Conservation (phyloP, 139 green algal species). For the Volvox reticuliferus region DNA sequence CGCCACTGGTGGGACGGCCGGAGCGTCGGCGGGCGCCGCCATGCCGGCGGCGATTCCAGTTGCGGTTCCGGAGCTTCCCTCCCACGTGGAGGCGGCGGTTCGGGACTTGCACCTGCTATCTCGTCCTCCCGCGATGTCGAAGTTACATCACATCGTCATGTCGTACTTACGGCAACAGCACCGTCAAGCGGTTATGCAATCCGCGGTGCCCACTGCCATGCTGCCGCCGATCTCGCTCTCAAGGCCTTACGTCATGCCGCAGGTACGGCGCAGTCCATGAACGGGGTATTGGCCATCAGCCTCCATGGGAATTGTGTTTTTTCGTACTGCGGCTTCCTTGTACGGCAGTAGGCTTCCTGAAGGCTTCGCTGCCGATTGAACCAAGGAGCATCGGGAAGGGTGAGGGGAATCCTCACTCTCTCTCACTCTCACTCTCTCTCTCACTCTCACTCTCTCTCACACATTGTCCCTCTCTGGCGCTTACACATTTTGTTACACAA, state of each 20-base stretch:
- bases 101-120: conserved; percentile 34
- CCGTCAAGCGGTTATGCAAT: conserved; percentile 61
- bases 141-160: conserved; percentile 76
- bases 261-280: conserved; percentile 48
- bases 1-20: not conserved
- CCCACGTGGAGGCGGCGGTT: conserved; percentile 44
- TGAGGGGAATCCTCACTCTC: too few relatives aligned
- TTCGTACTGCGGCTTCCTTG: too few relatives aligned
- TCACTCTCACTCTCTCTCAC: too few relatives aligned
- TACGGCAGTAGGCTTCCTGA: too few relatives aligned
- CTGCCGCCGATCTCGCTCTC: conserved; percentile 79
- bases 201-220: conserved; percentile 69
- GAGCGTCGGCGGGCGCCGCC: not conserved
- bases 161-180: conserved; percentile 84
- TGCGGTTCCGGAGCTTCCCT: conserved; percentile 34
- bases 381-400: too few relatives aligned
- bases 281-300: too few relatives aligned
- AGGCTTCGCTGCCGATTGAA: too few relatives aligned
- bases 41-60: not conserved
- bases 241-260: conserved; percentile 61
- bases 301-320: too few relatives aligned
- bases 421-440: too few relatives aligned
- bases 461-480: too few relatives aligned
- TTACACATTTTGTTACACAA: too few relatives aligned
- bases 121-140: conserved; percentile 43